phyloP scores from a whole-genome alignment of 192 early-diverging fungal species.

The Chytriomyces hyalinus region DNA sequence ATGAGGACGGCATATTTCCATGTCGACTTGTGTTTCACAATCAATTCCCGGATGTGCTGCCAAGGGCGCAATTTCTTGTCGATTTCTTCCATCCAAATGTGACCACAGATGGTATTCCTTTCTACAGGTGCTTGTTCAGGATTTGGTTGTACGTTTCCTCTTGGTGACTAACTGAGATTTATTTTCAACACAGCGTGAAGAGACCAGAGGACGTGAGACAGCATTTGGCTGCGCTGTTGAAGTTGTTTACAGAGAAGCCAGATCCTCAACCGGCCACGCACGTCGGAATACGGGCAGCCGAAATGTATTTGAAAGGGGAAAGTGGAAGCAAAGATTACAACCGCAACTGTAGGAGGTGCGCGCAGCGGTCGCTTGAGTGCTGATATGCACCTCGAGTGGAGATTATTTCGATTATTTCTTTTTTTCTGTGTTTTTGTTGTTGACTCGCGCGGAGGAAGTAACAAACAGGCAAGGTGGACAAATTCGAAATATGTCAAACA shows the following conservation, averaged over 20 bases:
- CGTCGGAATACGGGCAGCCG: slow-evolving; percentile 49
- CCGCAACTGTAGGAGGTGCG: slow-evolving; percentile 53
- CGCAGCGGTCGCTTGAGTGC: slow-evolving; percentile 46
- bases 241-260: slow-evolving; percentile 51
- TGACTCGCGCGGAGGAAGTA: background rate
- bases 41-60: slow-evolving; percentile 58
- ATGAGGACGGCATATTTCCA: slow-evolving; percentile 66
- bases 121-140: slow-evolving; percentile 44
- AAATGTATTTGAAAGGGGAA: slow-evolving; percentile 46
- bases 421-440: background rate
- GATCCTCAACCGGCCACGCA: slow-evolving; percentile 49
- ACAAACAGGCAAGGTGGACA: background rate
- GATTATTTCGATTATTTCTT: no score
- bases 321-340: slow-evolving; percentile 50
- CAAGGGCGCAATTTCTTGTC: slow-evolving; percentile 58
- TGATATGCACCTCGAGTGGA: slow-evolving; percentile 18
- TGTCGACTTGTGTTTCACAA: slow-evolving; percentile 62
- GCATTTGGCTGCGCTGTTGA: slow-evolving; percentile 54
- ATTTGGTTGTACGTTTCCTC: background rate
- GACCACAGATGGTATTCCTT: slow-evolving; percentile 63
- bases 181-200: slow-evolving; percentile 35
- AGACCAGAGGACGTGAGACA: slow-evolving; percentile 56
- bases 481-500: no score
- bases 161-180: background rate
- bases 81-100: slow-evolving; percentile 70